Evolutionary conservation across 1,284 basidiomycete species (phyloP).

Genomic region (Anthracocystis panici-leucophaei): DNA sequence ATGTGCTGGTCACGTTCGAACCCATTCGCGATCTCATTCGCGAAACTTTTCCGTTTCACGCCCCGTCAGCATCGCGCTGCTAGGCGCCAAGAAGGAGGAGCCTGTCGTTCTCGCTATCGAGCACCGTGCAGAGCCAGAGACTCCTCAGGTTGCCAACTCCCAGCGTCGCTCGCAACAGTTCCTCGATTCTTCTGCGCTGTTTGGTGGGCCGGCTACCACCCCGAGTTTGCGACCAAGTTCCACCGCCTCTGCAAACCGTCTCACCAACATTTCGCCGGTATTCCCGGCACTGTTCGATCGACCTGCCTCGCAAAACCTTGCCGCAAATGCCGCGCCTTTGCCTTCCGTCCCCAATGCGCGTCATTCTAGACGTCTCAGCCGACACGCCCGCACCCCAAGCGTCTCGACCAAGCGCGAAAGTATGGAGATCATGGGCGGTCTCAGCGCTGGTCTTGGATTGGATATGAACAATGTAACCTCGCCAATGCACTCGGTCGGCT

Average conservation of each 20-base stretch:
- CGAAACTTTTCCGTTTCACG: constrained; percentile 31
- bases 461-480: constrained; percentile 24
- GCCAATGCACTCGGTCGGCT: constrained; percentile 20
- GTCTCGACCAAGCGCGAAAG: constrained; percentile 62
- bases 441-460: constrained; percentile 51
- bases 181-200: constrained; percentile 39
- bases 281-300: constrained; percentile 27
- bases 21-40: constrained; percentile 42
- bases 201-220: constrained; percentile 11
- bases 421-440: constrained; percentile 66
- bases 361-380: constrained; percentile 49
- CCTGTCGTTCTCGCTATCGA: constrained; percentile 47
- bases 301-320: constrained; percentile 7
- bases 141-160: not conserved
- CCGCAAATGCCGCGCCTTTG: constrained; percentile 12
- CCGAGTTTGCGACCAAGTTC: constrained; percentile 9
- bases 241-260: constrained; percentile 16
- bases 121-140: constrained; percentile 28
- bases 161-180: constrained; percentile 42
- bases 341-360: constrained; percentile 17
- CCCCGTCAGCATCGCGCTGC: constrained; percentile 43
- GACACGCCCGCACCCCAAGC: constrained; percentile 58
- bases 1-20: constrained; percentile 22
- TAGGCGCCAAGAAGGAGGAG: constrained; percentile 47
- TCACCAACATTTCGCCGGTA: constrained; percentile 15